Percentiles rank a stretch among this genome's conserved stretches.
Evolutionary conservation across 495 filamentous ascomycete genomes (phyloP).

Genomic region (Podospora tetraspora): DNA sequence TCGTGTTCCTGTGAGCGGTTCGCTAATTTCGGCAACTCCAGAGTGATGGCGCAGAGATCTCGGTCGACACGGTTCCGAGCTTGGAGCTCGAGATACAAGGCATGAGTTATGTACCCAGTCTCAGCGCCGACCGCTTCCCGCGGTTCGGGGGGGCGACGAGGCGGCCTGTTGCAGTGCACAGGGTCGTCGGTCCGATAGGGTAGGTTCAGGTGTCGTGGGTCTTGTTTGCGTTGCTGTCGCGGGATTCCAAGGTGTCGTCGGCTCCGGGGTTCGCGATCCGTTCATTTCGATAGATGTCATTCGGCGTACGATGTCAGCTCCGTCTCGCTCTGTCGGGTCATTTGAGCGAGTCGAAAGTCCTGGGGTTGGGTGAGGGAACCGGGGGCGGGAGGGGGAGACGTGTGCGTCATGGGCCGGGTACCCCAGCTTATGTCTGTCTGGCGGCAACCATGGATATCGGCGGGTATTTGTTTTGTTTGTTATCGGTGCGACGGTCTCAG

Average conservation of each 20-base stretch:
- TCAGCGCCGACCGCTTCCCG: conserved; percentile 15
- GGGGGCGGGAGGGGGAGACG: background rate
- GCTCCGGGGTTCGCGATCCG: background rate
- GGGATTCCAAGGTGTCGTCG: background rate
- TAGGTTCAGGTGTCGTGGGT: background rate
- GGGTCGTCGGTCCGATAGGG: background rate
- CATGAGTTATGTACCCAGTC: conserved; percentile 15
- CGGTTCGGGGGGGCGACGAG: conserved; percentile 17
- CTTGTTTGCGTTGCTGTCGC: background rate
- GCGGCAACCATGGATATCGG: background rate
- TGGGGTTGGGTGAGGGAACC: background rate
- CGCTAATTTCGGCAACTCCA: background rate
- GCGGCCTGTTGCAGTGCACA: conserved; percentile 17
- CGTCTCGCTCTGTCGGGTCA: background rate
- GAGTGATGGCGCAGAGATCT: conserved; percentile 14
- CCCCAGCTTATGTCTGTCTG: background rate
- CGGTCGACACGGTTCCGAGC: conserved; percentile 14
- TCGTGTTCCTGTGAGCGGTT: background rate
- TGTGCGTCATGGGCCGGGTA: background rate
- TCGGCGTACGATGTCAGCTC: background rate
- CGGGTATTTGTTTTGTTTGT: background rate
- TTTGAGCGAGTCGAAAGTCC: background rate
- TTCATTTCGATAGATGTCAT: background rate
- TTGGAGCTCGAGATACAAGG: conserved; percentile 23
- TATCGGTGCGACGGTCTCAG: background rate